These are phyloP conservation scores for Talaromyces trachyspermus DNA, from an alignment of 495 filamentous ascomycete genomes.

Conservation along the genomic window DNA sequence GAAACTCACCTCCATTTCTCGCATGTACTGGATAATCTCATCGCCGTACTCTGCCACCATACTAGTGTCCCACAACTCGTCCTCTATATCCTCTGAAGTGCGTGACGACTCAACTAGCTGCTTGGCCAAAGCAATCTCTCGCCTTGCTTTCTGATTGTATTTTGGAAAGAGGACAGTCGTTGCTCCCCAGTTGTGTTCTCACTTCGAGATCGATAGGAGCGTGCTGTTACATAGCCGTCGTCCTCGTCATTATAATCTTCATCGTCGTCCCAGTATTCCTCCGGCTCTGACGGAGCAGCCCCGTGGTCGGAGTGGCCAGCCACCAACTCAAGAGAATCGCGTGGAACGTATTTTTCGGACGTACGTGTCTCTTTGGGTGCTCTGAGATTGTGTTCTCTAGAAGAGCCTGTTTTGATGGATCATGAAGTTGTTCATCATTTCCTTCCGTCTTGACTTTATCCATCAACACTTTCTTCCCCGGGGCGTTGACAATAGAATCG, in stretches of 20 bases:
- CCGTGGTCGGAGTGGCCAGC: constrained; percentile 15
- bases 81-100: constrained; percentile 61
- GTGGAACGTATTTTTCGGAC: not conserved
- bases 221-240: constrained; percentile 70
- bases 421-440: too few relatives aligned
- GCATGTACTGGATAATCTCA: constrained; percentile 92
- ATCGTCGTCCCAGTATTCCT: constrained; percentile 71
- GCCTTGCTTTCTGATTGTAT: constrained; percentile 49
- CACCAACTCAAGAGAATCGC: constrained; percentile 6
- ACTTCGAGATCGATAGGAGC: constrained; percentile 62
- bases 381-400: not conserved
- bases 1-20: constrained; percentile 70
- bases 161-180: constrained; percentile 68
- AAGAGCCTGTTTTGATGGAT: not conserved
- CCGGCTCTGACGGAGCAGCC: constrained; percentile 44
- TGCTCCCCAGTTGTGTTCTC: constrained; percentile 75
- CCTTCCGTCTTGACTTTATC: too few relatives aligned
- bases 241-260: constrained; percentile 77
- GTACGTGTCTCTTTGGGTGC: not conserved
- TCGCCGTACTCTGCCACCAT: constrained; percentile 97
- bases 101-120: constrained; percentile 54
- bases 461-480: too few relatives aligned
- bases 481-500: too few relatives aligned
- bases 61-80: constrained; percentile 88
- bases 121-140: constrained; percentile 65